A percentile compares a stretch with the other conserved stretches of the same genome.
phyloP scores from a whole-genome alignment of 1,284 basidiomycete genomes.

The Apiotrichum gracile region DNA sequence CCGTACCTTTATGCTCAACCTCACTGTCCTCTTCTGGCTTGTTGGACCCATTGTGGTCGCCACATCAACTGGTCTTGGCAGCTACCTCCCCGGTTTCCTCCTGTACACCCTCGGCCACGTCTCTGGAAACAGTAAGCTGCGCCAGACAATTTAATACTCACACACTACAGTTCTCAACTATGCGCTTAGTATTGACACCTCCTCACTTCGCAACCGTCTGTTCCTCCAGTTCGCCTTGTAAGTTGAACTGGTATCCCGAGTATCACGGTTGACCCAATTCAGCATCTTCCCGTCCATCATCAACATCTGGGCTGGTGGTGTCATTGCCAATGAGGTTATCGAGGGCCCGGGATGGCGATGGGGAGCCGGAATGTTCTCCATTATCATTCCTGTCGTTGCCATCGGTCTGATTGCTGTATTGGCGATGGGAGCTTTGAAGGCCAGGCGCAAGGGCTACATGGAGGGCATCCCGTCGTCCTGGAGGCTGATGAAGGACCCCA shows the following conservation, averaged over 20 bases:
- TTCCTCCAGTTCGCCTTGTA: constrained; percentile 46
- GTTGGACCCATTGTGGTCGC: constrained; percentile 46
- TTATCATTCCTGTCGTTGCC: constrained; percentile 45
- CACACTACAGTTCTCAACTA: constrained; percentile 35
- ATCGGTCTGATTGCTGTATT: constrained; percentile 41
- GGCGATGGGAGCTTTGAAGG: constrained; percentile 28
- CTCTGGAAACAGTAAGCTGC: constrained; percentile 14
- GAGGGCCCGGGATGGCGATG: constrained; percentile 44
- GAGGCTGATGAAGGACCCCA: constrained; percentile 4
- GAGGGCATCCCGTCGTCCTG: constrained; percentile 34
- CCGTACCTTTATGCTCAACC: constrained; percentile 39
- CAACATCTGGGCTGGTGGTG: constrained; percentile 17
- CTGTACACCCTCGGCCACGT: constrained; percentile 26
- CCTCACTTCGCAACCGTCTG: constrained; percentile 46
- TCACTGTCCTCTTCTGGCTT: constrained; percentile 45
- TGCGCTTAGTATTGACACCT: constrained; percentile 47
- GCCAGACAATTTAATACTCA: too few relatives aligned
- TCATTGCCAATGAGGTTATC: constrained; percentile 4
- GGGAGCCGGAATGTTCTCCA: constrained; percentile 49
- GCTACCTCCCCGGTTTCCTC: constrained; percentile 44
- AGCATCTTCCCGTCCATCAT: constrained; percentile 21
- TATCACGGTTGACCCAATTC: not conserved
- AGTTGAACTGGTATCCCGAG: not conserved
- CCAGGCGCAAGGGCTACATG: constrained; percentile 30
- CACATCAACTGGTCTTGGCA: constrained; percentile 30